A percentile compares a stretch with the other conserved stretches of the same genome.
These are phyloP conservation scores for Neurospora sp. DNA, from an alignment of 495 filamentous ascomycete genomes.

Conservation along the genomic window DNA sequence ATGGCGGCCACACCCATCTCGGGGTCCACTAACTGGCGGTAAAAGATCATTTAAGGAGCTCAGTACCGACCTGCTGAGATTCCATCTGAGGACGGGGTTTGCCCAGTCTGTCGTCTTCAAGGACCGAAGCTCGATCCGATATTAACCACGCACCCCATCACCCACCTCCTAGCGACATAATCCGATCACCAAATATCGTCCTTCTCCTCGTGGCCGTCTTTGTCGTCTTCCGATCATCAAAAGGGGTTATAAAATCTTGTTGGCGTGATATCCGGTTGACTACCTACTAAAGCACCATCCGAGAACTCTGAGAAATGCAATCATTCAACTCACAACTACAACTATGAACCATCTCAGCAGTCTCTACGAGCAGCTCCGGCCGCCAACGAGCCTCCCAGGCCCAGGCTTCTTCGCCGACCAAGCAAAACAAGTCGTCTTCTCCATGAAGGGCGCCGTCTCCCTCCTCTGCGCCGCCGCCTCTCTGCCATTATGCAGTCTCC, in stretches of 20 bases:
- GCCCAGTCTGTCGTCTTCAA: background rate
- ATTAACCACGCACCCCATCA: background rate
- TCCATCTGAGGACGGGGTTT: background rate
- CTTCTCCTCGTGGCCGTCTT: background rate
- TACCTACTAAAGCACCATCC: background rate
- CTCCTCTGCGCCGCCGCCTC: slow-evolving; percentile 8
- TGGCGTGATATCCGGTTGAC: background rate
- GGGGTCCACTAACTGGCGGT: background rate
- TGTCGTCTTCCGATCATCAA: background rate
- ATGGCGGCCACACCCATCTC: background rate
- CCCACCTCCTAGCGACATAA: background rate
- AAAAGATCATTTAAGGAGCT: background rate
- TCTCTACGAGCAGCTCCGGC: background rate
- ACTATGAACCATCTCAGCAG: background rate
- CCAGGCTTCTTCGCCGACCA: background rate
- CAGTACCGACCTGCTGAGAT: background rate
- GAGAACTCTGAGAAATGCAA: background rate
- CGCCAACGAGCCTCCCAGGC: background rate
- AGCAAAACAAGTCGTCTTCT: slow-evolving; percentile 9
- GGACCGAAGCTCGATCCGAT: background rate
- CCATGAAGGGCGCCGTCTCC: slow-evolving; percentile 9
- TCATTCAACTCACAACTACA: background rate
- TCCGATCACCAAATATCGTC: background rate
- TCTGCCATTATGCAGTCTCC: background rate
- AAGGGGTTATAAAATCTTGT: background rate